Evolutionary conservation across 2,329 filamentous ascomycete species (phyloP).

Genomic region (Colletotrichum truncatum): DNA sequence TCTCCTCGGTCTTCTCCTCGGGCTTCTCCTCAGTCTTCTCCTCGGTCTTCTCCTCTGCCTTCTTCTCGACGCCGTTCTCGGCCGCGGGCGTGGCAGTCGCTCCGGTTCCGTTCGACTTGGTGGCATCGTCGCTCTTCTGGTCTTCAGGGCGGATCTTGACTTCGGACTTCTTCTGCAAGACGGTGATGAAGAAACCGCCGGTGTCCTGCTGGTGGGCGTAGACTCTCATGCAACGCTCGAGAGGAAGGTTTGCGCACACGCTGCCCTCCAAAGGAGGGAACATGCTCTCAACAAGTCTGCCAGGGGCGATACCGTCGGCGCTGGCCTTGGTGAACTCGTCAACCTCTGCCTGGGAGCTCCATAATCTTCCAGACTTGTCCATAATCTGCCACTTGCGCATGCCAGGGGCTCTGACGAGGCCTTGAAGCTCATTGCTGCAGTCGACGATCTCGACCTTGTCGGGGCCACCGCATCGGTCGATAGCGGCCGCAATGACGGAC

Average conservation of each 20-base stretch:
- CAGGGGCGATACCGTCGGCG: conserved; percentile 67
- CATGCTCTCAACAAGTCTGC: conserved; percentile 81
- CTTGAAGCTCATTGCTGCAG: conserved; percentile 79
- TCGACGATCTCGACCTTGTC: conserved; percentile 86
- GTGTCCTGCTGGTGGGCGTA: conserved; percentile 97
- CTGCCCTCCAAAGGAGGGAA: conserved; percentile 72
- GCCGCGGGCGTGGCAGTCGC: conserved; percentile 25
- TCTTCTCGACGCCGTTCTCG: conserved; percentile 24
- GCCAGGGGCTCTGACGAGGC: conserved; percentile 79
- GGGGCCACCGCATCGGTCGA: conserved; percentile 87
- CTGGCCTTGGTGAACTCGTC: conserved; percentile 71
- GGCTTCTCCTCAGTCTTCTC: conserved; percentile 27
- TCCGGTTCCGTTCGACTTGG: conserved; percentile 27
- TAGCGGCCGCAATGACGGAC: conserved; percentile 86
- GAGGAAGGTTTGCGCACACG: conserved; percentile 71
- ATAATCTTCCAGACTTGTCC: conserved; percentile 83
- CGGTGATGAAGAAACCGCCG: conserved; percentile 96
- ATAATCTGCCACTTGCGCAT: conserved; percentile 89
- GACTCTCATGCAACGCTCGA: conserved; percentile 91
- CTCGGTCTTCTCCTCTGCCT: conserved; percentile 1
- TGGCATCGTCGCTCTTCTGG: conserved; percentile 64
- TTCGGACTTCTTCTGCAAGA: conserved; percentile 90
- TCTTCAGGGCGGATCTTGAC: conserved; percentile 72
- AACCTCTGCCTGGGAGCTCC: conserved; percentile 85
- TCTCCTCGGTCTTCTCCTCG: conserved; percentile 1